Base-by-base conservation (phyloP, 2,329 filamentous ascomycete species). In the Phoma sp. region DNA sequence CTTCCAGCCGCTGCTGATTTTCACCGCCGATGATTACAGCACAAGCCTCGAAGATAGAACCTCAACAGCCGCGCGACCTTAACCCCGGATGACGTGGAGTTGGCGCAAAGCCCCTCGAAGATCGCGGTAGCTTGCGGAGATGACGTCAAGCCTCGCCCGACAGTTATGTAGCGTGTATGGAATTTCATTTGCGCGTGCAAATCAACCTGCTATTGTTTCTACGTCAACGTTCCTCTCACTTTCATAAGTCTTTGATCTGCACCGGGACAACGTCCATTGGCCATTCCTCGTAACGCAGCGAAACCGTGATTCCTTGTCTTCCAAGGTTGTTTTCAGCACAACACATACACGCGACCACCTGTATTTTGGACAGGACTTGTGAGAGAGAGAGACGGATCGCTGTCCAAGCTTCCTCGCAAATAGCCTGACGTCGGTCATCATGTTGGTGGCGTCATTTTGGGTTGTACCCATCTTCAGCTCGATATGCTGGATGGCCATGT, bases 391-490 rank as follows among this genome's bases (percentile, higher is more conserved):
- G 18, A 18, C 18, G 18, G 18, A 2, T 18, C 25, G 9, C 4
- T 14, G 23, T 22, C 22, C 3, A 14, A 41, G 25, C 41, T 24
- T 24, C 30, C 22, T 46, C 23, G 18, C 14, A 18, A 18, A 11
- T 40, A 42, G 37, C 37, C 24, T 45, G 45, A 55, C 36, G 37
- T 47, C 41, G 50, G 32, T 22, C 39, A 47, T 47, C 50, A 73
- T 74, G 71, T 69, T 72, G 66, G 61, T 59, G 6, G 66, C 79
- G 64, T 81, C 80, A 56, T 83, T 79, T 55, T 81, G 79, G 88
- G 75, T 88, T 53, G 80, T 92, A 30, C 90, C 90, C 61, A 77
- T 91, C 57, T 80, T 92, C 61, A 86, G 88, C 42, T 83, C 86
- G 61, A 50, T 71, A 44, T 68, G 75, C 60, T 77, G 74, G 75